Evolutionary conservation across 2,329 filamentous ascomycete genomes (phyloP).

Genomic region (Bipolaris victoriae): DNA sequence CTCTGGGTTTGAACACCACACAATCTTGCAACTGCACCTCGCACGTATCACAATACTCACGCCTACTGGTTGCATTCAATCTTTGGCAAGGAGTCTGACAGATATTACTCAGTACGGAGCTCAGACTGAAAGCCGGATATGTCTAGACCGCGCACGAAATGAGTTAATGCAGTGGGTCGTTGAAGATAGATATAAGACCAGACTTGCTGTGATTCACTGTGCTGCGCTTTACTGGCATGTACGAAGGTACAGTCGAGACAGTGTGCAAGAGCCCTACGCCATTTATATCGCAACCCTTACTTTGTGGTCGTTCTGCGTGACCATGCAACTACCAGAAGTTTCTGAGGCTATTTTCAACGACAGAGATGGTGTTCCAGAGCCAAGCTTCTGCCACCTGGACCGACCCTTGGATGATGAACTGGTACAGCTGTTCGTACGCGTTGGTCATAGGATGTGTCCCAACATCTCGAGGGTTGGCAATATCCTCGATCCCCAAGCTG

Average conservation of each 20-base stretch:
- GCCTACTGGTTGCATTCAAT: slow-evolving; percentile 56
- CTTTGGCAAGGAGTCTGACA: slow-evolving; percentile 44
- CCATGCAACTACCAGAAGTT: slow-evolving; percentile 15
- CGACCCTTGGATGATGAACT: slow-evolving; percentile 64
- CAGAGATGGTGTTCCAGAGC: slow-evolving; percentile 29
- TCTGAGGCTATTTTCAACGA: slow-evolving; percentile 12
- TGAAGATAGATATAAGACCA: slow-evolving; percentile 62
- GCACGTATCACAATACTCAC: slow-evolving; percentile 60
- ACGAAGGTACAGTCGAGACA: slow-evolving; percentile 55
- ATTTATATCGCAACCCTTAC: slow-evolving; percentile 56
- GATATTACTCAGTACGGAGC: background rate
- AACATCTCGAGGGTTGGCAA: slow-evolving; percentile 62
- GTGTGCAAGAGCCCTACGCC: slow-evolving; percentile 56
- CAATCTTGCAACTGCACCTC: slow-evolving; percentile 62
- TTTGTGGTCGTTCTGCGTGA: slow-evolving; percentile 56
- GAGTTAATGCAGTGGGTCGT: slow-evolving; percentile 57
- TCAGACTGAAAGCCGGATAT: background rate
- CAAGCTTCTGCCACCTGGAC: slow-evolving; percentile 60
- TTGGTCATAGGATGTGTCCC: slow-evolving; percentile 58
- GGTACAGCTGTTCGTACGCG: slow-evolving; percentile 55
- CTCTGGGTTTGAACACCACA: slow-evolving; percentile 61
- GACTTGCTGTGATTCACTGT: slow-evolving; percentile 62
- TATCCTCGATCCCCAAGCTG: slow-evolving; percentile 41
- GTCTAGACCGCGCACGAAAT: slow-evolving; percentile 5
- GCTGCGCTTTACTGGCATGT: slow-evolving; percentile 61